phyloP scores from a whole-genome alignment of 2,329 filamentous ascomycete species.

The Ophiosphaerella narmari region DNA sequence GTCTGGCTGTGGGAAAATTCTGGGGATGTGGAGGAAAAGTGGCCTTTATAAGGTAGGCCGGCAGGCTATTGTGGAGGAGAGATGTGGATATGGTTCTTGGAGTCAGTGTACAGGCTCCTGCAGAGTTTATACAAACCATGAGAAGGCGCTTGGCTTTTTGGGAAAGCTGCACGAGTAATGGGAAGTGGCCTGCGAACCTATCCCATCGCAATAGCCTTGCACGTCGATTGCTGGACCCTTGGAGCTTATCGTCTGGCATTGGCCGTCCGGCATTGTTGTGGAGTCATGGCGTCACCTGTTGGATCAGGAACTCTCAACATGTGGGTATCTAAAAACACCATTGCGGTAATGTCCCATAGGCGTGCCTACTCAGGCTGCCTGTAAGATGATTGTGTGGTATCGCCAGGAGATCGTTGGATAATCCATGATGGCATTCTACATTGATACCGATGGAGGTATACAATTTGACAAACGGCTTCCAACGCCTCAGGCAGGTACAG shows the following conservation, averaged over 20 bases:
- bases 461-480: conserved; percentile 7
- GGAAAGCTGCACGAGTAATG: too few species aligned
- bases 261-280: conserved; percentile 15
- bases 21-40: conserved; percentile 9
- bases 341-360: conserved; percentile 8
- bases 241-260: conserved; percentile 21
- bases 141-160: conserved; percentile 4
- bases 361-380: conserved; percentile 12
- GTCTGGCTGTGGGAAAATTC: not conserved
- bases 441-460: conserved; percentile 23
- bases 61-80: conserved; percentile 32
- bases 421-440: conserved; percentile 21
- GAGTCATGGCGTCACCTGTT: conserved; percentile 26
- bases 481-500: conserved; percentile 9
- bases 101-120: conserved; percentile 17
- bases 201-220: conserved; percentile 15
- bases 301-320: conserved; percentile 8
- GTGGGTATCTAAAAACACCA: conserved; percentile 5
- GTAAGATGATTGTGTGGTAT: conserved; percentile 22
- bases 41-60: conserved; percentile 17
- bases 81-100: conserved; percentile 26
- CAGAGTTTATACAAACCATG: conserved; percentile 24
- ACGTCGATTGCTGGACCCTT: conserved; percentile 21
- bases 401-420: conserved; percentile 25
- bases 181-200: conserved; percentile 6